Percentiles rank a stretch among this genome's conserved stretches.
These are phyloP conservation scores for Aspergillus sergii DNA, from an alignment of 2,329 filamentous ascomycete species.

Conservation along the genomic window DNA sequence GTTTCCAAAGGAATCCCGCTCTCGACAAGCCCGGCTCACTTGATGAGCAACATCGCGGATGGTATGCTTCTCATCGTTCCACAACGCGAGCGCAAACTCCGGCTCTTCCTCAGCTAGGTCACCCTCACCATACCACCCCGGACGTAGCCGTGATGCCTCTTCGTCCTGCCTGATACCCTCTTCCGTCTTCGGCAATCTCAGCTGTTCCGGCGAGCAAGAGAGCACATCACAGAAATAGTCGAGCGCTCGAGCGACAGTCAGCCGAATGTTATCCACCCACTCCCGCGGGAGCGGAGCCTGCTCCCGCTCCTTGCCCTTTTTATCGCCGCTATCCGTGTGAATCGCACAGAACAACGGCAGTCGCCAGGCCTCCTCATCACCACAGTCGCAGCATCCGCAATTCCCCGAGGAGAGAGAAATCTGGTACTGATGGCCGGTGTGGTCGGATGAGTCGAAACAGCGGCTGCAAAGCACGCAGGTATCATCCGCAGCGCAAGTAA, in stretches of 20 bases:
- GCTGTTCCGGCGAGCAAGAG: conserved; percentile 94
- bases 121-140: conserved; percentile 70
- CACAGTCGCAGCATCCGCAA: conserved; percentile 95
- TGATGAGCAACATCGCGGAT: conserved; percentile 88
- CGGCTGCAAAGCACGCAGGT: conserved; percentile 92
- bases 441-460: conserved; percentile 94
- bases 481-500: conserved; percentile 91
- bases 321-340: conserved; percentile 66
- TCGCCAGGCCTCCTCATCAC: conserved; percentile 92
- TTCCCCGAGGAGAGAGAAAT: conserved; percentile 88
- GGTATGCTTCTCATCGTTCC: conserved; percentile 99
- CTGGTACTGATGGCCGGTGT: conserved; percentile 88
- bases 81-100: conserved; percentile 84
- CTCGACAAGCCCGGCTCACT: conserved; percentile 83
- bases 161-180: conserved; percentile 83
- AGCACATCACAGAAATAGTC: conserved; percentile 98
- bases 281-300: conserved; percentile 74
- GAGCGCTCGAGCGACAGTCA: conserved; percentile 81
- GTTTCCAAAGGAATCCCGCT: conserved; percentile 68
- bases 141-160: conserved; percentile 71
- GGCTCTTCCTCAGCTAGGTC: conserved; percentile 64
- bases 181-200: conserved; percentile 80
- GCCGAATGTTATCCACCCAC: conserved; percentile 73
- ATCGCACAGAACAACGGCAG: conserved; percentile 84
- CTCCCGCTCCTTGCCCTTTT: conserved; percentile 55